phyloP scores from a whole-genome alignment of 139 green algal species.

The Volvox reticuliferus region DNA sequence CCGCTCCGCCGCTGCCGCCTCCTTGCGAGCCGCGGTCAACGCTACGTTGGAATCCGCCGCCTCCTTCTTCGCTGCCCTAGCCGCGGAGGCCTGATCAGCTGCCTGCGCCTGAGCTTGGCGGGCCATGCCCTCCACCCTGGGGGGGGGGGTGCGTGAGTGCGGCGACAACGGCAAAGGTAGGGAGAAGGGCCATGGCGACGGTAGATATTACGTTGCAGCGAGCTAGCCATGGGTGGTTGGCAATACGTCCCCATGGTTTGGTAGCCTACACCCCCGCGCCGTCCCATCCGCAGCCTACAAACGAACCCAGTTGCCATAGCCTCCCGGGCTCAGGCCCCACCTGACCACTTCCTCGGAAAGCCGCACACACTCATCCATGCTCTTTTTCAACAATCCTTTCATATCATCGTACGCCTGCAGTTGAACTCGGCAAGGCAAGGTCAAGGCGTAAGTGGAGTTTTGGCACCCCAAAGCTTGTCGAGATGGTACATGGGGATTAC shows the following conservation, averaged over 20 bases:
- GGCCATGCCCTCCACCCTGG: conserved; percentile 16
- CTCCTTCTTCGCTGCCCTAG: conserved; percentile 47
- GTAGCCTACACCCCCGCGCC: too few species aligned
- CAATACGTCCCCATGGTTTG: too few species aligned
- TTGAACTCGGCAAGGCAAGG: too few species aligned
- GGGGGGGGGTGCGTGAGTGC: not conserved
- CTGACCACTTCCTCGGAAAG: conserved; percentile 59
- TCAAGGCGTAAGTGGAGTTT: too few species aligned
- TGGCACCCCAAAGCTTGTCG: too few species aligned
- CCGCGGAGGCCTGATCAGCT: conserved; percentile 17
- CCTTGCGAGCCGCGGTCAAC: conserved; percentile 28
- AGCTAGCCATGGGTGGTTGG: too few species aligned
- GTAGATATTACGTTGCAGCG: too few species aligned
- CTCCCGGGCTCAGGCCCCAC: not conserved
- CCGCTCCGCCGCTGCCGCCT: conserved; percentile 26
- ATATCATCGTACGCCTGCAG: conserved; percentile 60
- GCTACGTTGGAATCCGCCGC: conserved; percentile 31
- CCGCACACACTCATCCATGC: conserved; percentile 64
- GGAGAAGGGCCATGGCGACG: too few species aligned
- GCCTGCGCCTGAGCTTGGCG: conserved; percentile 31
- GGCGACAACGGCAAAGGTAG: not conserved
- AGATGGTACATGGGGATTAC: too few species aligned
- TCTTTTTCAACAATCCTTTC: conserved; percentile 61
- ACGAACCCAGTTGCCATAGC: not conserved
- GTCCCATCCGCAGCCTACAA: too few species aligned